Evolutionary conservation across 2,329 filamentous ascomycete species (phyloP).

Genomic region (Exserohilum turcica): DNA sequence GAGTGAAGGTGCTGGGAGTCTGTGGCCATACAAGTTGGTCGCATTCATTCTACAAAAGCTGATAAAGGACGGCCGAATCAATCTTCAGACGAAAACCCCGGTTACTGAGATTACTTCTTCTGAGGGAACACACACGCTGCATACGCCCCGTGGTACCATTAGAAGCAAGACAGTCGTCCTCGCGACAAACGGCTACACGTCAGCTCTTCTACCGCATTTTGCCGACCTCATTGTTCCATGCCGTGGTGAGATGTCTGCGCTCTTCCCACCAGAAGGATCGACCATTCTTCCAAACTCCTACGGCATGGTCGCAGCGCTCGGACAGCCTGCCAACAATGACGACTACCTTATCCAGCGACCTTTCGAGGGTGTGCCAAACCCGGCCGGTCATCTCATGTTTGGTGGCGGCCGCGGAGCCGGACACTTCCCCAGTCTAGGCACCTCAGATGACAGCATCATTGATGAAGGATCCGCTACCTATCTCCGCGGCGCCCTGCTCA

Average conservation of each 20-base stretch:
- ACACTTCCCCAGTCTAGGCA: slow-evolving; percentile 56
- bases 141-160: slow-evolving; percentile 72
- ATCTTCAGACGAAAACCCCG: slow-evolving; percentile 76
- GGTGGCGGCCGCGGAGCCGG: slow-evolving; percentile 69
- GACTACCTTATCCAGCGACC: slow-evolving; percentile 78
- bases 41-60: slow-evolving; percentile 70
- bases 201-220: slow-evolving; percentile 71
- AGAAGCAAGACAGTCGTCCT: slow-evolving; percentile 69
- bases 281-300: slow-evolving; percentile 63
- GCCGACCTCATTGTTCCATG: slow-evolving; percentile 76
- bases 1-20: slow-evolving; percentile 67
- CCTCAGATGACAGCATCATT: slow-evolving; percentile 64
- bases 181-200: slow-evolving; percentile 84
- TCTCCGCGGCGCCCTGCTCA: slow-evolving; percentile 55
- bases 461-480: slow-evolving; percentile 62
- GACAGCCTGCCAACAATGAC: slow-evolving; percentile 58
- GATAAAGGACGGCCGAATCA: slow-evolving; percentile 59
- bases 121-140: slow-evolving; percentile 60
- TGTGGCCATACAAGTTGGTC: slow-evolving; percentile 88
- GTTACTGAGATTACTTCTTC: slow-evolving; percentile 51
- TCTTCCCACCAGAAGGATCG: slow-evolving; percentile 60
- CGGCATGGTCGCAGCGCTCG: slow-evolving; percentile 63
- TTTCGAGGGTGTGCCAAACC: slow-evolving; percentile 48
- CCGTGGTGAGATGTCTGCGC: slow-evolving; percentile 72
- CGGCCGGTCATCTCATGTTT: slow-evolving; percentile 66